Conservation (phyloP, 2,329 filamentous ascomycete species). For the Zasmidium citrigriseum region DNA sequence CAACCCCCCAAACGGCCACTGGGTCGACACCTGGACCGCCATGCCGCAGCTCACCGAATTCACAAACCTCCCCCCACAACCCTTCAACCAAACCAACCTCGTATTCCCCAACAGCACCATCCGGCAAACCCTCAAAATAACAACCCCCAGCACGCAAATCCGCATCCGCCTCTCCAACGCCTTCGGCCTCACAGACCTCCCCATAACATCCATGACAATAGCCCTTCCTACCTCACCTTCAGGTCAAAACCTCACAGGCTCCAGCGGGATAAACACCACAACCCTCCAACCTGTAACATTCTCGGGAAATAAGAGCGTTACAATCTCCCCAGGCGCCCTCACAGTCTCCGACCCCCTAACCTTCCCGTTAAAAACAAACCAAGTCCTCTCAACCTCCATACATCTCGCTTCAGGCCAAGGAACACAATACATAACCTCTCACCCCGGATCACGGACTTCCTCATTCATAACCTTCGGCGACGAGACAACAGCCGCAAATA, state of each 20-base stretch:
- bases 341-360: constrained; percentile 64
- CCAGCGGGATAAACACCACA: constrained; percentile 52
- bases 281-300: constrained; percentile 61
- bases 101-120: constrained; percentile 65
- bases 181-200: constrained; percentile 62
- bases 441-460: constrained; percentile 65
- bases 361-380: constrained; percentile 52
- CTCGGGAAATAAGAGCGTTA: constrained; percentile 53
- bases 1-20: constrained; percentile 43
- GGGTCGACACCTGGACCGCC: constrained; percentile 65
- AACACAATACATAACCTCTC: constrained; percentile 61
- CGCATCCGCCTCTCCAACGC: constrained; percentile 66
- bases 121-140: constrained; percentile 65
- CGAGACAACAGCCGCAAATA: constrained; percentile 50
- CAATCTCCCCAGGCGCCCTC: constrained; percentile 57
- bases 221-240: constrained; percentile 49
- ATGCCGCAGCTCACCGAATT: constrained; percentile 68
- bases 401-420: constrained; percentile 60
- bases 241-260: constrained; percentile 55
- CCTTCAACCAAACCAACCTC: constrained; percentile 57
- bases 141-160: constrained; percentile 55
- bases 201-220: constrained; percentile 61
- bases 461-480: constrained; percentile 63
- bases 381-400: constrained; percentile 59
- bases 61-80: constrained; percentile 60